A percentile compares a stretch with the other conserved stretches of the same genome.
Conservation (phyloP, 75 land plant species). For the Selaginella moellendorffii region DNA sequence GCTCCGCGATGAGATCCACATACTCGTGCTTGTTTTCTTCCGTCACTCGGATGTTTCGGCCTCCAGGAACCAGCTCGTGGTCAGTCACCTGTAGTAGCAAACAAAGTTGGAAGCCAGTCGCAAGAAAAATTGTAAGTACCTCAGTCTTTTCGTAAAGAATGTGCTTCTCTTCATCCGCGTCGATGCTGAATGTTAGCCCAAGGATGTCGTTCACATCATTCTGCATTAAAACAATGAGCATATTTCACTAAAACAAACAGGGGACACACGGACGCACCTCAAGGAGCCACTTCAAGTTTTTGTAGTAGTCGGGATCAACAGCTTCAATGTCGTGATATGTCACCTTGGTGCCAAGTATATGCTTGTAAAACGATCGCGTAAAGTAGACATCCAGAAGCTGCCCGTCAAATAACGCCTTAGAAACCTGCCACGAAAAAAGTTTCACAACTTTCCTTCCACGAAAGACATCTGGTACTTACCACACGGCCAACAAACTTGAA, state of each 20-base stretch:
- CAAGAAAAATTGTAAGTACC: slow-evolving; percentile 26
- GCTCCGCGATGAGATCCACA: slow-evolving; percentile 85
- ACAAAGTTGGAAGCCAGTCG: not conserved
- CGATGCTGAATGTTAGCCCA: slow-evolving; percentile 91
- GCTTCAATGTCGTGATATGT: slow-evolving; percentile 99
- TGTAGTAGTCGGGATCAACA: slow-evolving; percentile 86
- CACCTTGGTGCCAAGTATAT: slow-evolving; percentile 85
- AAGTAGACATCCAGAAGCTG: slow-evolving; percentile 95
- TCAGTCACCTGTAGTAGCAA: slow-evolving; percentile 64
- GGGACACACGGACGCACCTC: slow-evolving; percentile 42
- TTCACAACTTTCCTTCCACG: too few relatives aligned
- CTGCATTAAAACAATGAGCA: slow-evolving; percentile 23
- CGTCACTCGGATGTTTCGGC: slow-evolving; percentile 80
- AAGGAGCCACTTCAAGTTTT: slow-evolving; percentile 91
- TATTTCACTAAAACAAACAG: not conserved
- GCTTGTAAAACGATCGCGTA: slow-evolving; percentile 95
- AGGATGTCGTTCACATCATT: slow-evolving; percentile 79
- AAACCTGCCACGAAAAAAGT: slow-evolving; percentile 52
- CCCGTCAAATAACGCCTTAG: slow-evolving; percentile 93
- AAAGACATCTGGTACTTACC: slow-evolving; percentile 35
- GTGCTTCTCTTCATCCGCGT: slow-evolving; percentile 97
- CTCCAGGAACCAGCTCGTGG: slow-evolving; percentile 80
- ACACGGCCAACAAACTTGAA: slow-evolving; percentile 98
- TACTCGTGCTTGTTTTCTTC: slow-evolving; percentile 95
- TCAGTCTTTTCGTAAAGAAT: slow-evolving; percentile 83